phyloP scores from a whole-genome alignment of 1,284 basidiomycete genomes.

The Macrocystidia cucumis region DNA sequence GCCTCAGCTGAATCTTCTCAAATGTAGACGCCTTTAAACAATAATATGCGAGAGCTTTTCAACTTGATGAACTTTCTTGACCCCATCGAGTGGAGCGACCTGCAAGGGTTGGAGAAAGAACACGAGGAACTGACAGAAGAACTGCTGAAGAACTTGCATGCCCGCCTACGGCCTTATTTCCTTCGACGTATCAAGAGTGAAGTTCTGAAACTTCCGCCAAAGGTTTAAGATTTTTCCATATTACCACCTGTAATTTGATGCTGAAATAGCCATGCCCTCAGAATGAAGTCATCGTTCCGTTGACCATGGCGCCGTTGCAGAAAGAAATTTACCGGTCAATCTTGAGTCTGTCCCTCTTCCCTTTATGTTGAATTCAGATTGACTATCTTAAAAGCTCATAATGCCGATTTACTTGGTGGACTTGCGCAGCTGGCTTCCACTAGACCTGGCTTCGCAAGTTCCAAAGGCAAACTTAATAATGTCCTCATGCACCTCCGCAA shows the following conservation, averaged over 20 bases:
- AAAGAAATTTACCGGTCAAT: slow-evolving; percentile 86
- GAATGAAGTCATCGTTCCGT: slow-evolving; percentile 89
- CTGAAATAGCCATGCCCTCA: slow-evolving; percentile 21
- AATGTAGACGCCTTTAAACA: slow-evolving; percentile 85
- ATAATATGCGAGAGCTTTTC: slow-evolving; percentile 92
- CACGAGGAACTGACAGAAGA: slow-evolving; percentile 75
- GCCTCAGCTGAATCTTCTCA: slow-evolving; percentile 5
- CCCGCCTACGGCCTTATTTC: slow-evolving; percentile 82
- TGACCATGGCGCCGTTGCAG: slow-evolving; percentile 85
- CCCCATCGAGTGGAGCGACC: slow-evolving; percentile 64
- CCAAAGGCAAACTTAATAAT: slow-evolving; percentile 61
- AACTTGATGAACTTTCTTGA: slow-evolving; percentile 95
- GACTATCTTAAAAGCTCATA: slow-evolving; percentile 42
- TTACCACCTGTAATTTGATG: slow-evolving; percentile 3
- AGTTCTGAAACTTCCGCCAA: slow-evolving; percentile 87
- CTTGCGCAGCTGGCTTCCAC: slow-evolving; percentile 36
- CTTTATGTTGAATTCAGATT: slow-evolving; percentile 1
- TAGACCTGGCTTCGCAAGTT: slow-evolving; percentile 22
- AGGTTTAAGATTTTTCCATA: slow-evolving; percentile 38
- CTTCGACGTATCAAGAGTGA: slow-evolving; percentile 89
- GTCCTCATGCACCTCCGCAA: slow-evolving; percentile 84
- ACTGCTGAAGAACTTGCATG: slow-evolving; percentile 73
- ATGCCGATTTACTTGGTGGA: slow-evolving; percentile 55
- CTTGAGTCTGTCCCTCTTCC: slow-evolving; percentile 41
- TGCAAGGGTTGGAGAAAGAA: slow-evolving; percentile 64